phyloP scores from a whole-genome alignment of 176 grass and related monocot genomes.

The Leersia perrieri region DNA sequence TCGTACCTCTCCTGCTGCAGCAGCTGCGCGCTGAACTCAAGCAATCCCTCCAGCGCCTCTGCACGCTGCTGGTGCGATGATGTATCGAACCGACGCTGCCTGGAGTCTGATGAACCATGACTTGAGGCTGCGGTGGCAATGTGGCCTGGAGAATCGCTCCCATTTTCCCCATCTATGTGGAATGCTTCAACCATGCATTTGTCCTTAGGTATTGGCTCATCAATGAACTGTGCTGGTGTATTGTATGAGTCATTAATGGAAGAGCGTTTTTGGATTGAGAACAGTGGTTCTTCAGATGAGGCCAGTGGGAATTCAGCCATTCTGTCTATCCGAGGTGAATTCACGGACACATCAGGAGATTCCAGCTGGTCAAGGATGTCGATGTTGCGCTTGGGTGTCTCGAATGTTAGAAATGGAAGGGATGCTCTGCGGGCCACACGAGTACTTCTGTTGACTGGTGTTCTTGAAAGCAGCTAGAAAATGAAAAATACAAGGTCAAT shows the following conservation, averaged over 20 bases:
- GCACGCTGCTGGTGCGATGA: constrained; percentile 75
- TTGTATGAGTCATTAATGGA: constrained; percentile 23
- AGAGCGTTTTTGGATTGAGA: constrained; percentile 15
- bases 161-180: constrained; percentile 19
- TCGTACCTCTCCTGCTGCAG: constrained; percentile 81
- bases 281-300: constrained; percentile 38
- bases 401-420: constrained; percentile 46
- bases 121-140: constrained; percentile 36
- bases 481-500: neutral
- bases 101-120: constrained; percentile 52
- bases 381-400: constrained; percentile 35
- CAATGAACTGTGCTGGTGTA: constrained; percentile 21
- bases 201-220: constrained; percentile 75
- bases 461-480: constrained; percentile 9
- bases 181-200: constrained; percentile 69
- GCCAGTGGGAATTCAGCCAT: constrained; percentile 78
- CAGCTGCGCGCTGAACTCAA: constrained; percentile 79
- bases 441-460: neutral
- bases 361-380: constrained; percentile 35
- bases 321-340: constrained; percentile 78
- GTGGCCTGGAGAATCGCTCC: constrained; percentile 32
- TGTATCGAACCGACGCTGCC: constrained; percentile 63
- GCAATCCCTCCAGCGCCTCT: constrained; percentile 79
- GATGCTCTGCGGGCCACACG: constrained; percentile 30
- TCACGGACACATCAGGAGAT: constrained; percentile 74